phyloP scores from a whole-genome alignment of 257 asterid species.

The Fraxinus cuspidata region DNA sequence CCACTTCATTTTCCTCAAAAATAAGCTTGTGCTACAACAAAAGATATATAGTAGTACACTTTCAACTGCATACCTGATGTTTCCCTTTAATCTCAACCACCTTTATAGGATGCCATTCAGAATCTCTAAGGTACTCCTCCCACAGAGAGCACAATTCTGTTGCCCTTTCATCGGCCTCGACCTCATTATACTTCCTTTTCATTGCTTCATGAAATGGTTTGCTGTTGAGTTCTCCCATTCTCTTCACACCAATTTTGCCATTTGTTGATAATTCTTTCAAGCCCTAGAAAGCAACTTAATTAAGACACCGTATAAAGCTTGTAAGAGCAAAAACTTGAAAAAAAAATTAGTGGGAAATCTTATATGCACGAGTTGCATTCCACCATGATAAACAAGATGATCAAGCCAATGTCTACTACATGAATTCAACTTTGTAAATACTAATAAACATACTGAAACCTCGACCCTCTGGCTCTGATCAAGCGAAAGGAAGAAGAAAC shows the following conservation, averaged over 20 bases:
- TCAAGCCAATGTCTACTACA: neutral
- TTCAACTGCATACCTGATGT: constrained; percentile 48
- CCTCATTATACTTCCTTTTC: constrained; percentile 58
- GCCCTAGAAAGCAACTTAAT: constrained; percentile 48
- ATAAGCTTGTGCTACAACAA: constrained; percentile 2
- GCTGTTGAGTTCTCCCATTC: constrained; percentile 89
- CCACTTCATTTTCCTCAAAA: neutral
- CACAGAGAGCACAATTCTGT: constrained; percentile 77
- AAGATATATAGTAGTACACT: neutral
- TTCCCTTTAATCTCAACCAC: constrained; percentile 55
- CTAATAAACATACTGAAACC: constrained; percentile 4
- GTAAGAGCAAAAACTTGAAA: constrained; percentile 2
- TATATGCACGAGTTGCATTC: constrained; percentile 14
- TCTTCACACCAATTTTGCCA: constrained; percentile 60
- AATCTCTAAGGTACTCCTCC: constrained; percentile 94
- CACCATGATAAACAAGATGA: constrained; percentile 13
- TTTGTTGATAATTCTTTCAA: constrained; percentile 55
- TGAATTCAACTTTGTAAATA: neutral
- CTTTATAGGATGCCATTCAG: constrained; percentile 88
- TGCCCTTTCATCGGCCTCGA: constrained; percentile 78
- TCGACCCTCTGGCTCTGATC: neutral
- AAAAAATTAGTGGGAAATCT: constrained; percentile 1
- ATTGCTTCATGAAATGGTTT: constrained; percentile 75
- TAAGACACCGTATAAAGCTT: constrained; percentile 24
- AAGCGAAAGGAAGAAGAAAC: constrained; percentile 2